These are phyloP conservation scores for Sphaerobolus stellatus DNA, from an alignment of 1,284 basidiomycete species.

Conservation along the genomic window DNA sequence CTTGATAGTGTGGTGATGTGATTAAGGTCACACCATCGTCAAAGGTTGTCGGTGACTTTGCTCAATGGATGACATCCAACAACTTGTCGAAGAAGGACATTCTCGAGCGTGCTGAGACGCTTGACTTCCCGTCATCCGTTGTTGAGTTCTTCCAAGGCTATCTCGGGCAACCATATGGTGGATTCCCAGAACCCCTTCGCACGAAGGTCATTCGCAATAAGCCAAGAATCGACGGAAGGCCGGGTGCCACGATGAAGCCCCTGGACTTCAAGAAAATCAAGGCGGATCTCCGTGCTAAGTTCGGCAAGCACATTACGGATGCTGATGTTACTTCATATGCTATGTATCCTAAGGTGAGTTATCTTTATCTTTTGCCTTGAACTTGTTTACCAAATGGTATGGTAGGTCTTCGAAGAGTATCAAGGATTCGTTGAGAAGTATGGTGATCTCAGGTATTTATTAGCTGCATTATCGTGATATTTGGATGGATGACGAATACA, in stretches of 20 bases:
- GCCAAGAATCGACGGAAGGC: constrained; percentile 89
- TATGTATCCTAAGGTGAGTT: constrained; percentile 87
- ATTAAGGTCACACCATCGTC: constrained; percentile 99
- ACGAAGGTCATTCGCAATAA: constrained; percentile 92
- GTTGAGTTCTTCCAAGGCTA: constrained; percentile 98
- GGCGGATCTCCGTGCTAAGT: constrained; percentile 88
- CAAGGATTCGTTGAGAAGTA: constrained; percentile 92
- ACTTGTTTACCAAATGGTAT: too few relatives aligned
- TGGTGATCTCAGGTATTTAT: constrained; percentile 79
- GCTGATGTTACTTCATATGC: constrained; percentile 93
- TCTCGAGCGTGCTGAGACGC: constrained; percentile 77
- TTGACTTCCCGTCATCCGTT: constrained; percentile 97
- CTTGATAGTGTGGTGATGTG: constrained; percentile 86
- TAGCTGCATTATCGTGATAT: constrained; percentile 11
- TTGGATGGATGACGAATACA: constrained; percentile 4
- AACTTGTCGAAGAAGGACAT: constrained; percentile 86
- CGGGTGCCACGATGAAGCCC: constrained; percentile 84
- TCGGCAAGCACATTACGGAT: constrained; percentile 92
- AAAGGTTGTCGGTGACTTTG: constrained; percentile 99
- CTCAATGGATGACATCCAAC: constrained; percentile 99
- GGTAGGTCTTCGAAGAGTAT: constrained; percentile 95
- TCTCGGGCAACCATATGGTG: constrained; percentile 94
- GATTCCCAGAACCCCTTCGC: constrained; percentile 97
- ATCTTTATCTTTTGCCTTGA: neutral
- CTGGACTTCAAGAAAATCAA: constrained; percentile 97